phyloP scores from a whole-genome alignment of 1,139 yeast genomes.

The Yamadazyma oceani region DNA sequence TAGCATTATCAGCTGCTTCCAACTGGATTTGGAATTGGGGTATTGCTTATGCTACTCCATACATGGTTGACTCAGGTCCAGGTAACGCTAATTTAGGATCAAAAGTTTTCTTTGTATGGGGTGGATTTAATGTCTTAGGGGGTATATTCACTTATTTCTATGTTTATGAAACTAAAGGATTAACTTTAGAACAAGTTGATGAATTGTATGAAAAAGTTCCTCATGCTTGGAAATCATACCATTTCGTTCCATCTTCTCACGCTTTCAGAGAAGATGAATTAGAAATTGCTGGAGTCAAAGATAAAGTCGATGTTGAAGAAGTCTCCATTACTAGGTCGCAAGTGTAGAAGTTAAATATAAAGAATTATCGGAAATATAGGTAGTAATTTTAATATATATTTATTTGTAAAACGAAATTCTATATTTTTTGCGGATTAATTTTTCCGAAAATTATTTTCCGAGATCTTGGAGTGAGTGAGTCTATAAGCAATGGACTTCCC shows the following conservation, averaged over 20 bases:
- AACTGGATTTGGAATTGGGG: conserved; percentile 81
- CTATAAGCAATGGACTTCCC: conserved; percentile 19
- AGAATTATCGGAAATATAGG: not conserved
- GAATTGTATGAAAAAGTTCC: conserved; percentile 31
- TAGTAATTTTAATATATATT: not conserved
- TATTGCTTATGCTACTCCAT: conserved; percentile 69
- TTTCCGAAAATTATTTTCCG: too few relatives aligned
- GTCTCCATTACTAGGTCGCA: not conserved
- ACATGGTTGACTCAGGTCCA: conserved; percentile 57
- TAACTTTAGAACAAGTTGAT: conserved; percentile 38
- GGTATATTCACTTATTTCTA: conserved; percentile 47
- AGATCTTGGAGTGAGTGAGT: too few relatives aligned
- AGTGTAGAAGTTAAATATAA: not conserved
- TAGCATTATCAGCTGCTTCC: conserved; percentile 69
- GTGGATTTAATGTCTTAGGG: conserved; percentile 36
- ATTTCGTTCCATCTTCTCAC: conserved; percentile 31
- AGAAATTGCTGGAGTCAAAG: not conserved
- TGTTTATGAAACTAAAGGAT: conserved; percentile 28
- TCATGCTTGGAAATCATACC: conserved; percentile 33
- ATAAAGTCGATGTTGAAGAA: not conserved
- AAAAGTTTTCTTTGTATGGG: conserved; percentile 74
- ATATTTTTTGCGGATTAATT: too few relatives aligned
- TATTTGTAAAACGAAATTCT: too few relatives aligned
- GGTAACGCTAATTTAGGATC: conserved; percentile 66
- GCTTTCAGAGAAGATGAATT: conserved; percentile 24